Conservation (phyloP, 2,329 filamentous ascomycete genomes). For the Chrysosporium queenslandicum region DNA sequence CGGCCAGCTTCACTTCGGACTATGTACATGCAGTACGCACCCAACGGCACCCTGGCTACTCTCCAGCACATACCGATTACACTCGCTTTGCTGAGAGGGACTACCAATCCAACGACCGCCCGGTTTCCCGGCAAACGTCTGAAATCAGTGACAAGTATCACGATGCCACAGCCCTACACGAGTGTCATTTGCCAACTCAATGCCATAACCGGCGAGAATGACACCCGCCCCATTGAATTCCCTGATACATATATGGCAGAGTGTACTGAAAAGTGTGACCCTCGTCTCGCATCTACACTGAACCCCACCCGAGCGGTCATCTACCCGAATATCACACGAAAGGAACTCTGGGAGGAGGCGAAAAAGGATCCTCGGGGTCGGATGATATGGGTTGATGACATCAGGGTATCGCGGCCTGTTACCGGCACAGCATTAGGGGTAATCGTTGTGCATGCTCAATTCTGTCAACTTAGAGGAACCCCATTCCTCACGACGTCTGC, state of each 20-base stretch:
- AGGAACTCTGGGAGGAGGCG: neutral
- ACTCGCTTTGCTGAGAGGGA: neutral
- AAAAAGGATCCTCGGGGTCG: neutral
- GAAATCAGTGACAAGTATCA: neutral
- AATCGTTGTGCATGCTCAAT: constrained; percentile 11
- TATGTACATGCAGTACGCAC: constrained; percentile 6
- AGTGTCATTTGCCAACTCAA: constrained; percentile 3
- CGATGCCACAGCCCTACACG: neutral
- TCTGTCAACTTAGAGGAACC: constrained; percentile 6
- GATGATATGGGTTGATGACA: constrained; percentile 14
- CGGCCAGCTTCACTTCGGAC: neutral
- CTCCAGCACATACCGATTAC: neutral
- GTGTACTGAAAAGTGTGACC: neutral
- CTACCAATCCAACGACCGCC: neutral
- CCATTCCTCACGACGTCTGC: constrained; percentile 9
- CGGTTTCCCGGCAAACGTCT: neutral
- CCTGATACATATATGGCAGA: neutral
- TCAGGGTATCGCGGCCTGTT: neutral
- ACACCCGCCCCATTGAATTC: constrained; percentile 1
- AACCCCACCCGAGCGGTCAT: neutral
- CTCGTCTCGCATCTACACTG: neutral
- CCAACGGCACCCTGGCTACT: constrained; percentile 1
- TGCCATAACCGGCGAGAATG: constrained; percentile 1
- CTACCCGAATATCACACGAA: neutral
- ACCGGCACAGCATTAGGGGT: constrained; percentile 4